These are phyloP conservation scores for Dothistroma septosporum DNA, from an alignment of 2,329 filamentous ascomycete species.

Conservation along the genomic window DNA sequence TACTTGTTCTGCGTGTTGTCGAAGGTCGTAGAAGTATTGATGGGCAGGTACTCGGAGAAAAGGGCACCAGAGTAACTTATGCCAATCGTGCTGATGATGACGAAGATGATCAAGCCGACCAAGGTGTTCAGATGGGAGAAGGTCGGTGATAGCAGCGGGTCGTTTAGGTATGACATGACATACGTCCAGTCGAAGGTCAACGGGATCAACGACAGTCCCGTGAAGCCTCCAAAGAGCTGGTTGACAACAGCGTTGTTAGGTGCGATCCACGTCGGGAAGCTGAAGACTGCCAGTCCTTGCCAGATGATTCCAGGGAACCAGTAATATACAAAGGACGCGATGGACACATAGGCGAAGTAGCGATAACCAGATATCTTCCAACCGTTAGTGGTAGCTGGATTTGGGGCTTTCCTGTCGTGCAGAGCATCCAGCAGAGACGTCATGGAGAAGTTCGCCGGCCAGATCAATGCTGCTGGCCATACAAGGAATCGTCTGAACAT, in stretches of 20 bases:
- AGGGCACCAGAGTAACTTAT: slow-evolving; percentile 77
- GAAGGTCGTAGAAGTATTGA: slow-evolving; percentile 76
- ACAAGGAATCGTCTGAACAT: slow-evolving; percentile 76
- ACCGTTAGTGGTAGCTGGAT: slow-evolving; percentile 53
- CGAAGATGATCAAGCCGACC: slow-evolving; percentile 64
- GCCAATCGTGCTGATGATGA: slow-evolving; percentile 55
- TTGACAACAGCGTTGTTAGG: slow-evolving; percentile 77
- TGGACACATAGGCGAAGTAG: slow-evolving; percentile 74
- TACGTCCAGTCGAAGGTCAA: slow-evolving; percentile 89
- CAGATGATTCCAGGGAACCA: slow-evolving; percentile 78
- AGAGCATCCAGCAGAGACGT: slow-evolving; percentile 84
- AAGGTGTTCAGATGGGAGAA: slow-evolving; percentile 60
- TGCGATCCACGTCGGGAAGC: slow-evolving; percentile 81
- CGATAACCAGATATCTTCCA: slow-evolving; percentile 79
- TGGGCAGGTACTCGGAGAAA: slow-evolving; percentile 80
- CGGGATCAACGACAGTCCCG: slow-evolving; percentile 76
- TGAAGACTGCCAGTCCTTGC: slow-evolving; percentile 83
- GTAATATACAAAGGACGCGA: slow-evolving; percentile 72
- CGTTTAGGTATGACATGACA: slow-evolving; percentile 14
- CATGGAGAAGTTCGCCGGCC: slow-evolving; percentile 82
- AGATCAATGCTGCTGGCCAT: slow-evolving; percentile 81
- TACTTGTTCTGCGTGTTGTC: slow-evolving; percentile 78
- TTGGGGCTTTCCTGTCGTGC: slow-evolving; percentile 75
- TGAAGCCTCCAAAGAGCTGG: slow-evolving; percentile 81
- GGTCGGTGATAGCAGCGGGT: slow-evolving; percentile 59